These are phyloP conservation scores for Vaccinium macrocarpon DNA, from an alignment of 148 eudicot species.

Conservation along the genomic window DNA sequence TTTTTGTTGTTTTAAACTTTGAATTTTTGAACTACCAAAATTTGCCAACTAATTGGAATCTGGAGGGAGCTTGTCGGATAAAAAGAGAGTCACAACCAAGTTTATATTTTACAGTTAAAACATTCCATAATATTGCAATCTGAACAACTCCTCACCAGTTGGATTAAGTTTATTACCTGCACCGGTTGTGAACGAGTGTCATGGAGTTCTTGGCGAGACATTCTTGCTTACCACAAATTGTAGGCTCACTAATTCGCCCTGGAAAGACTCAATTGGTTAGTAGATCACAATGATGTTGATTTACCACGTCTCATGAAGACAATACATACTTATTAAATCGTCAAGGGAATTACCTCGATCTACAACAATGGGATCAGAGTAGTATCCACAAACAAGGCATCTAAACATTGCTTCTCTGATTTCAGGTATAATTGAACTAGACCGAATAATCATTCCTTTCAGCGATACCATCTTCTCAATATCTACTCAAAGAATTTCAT, in stretches of 20 bases:
- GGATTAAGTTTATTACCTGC: constrained; percentile 56
- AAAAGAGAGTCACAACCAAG: background rate
- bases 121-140: background rate
- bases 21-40: background rate
- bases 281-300: background rate
- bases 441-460: constrained; percentile 94
- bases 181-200: constrained; percentile 90
- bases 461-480: constrained; percentile 96
- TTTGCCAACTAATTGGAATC: background rate
- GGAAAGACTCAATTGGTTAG: constrained; percentile 22
- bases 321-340: background rate
- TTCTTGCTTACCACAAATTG: constrained; percentile 75
- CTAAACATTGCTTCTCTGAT: constrained; percentile 93
- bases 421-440: constrained; percentile 88
- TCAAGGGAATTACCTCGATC: constrained; percentile 68
- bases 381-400: constrained; percentile 91
- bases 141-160: background rate
- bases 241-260: constrained; percentile 89
- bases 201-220: constrained; percentile 81
- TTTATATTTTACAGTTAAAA: background rate
- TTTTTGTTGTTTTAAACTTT: background rate
- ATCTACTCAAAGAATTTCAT: constrained; percentile 42
- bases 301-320: background rate
- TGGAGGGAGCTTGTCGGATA: background rate
- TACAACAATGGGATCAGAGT: constrained; percentile 74